A percentile compares a stretch with the other conserved stretches of the same genome.
phyloP scores from a whole-genome alignment of 2,329 filamentous ascomycete genomes.

The Blumeria hordei region DNA sequence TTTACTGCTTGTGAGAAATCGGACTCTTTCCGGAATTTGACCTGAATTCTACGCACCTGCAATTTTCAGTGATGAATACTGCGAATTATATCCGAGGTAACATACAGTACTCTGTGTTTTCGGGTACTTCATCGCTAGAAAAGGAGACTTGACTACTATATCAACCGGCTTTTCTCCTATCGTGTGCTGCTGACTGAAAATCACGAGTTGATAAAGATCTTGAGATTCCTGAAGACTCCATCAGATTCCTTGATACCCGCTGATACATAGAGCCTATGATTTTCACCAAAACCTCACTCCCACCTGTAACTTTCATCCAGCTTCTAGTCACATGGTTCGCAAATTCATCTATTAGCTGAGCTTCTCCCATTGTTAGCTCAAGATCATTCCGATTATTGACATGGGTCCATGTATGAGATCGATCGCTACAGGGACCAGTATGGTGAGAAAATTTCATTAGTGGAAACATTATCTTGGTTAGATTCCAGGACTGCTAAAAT shows the following conservation, averaged over 20 bases:
- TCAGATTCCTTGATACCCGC: background rate
- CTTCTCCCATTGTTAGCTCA: conserved; percentile 10
- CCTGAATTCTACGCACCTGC: conserved; percentile 20
- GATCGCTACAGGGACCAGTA: conserved; percentile 6
- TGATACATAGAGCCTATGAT: background rate
- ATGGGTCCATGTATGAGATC: conserved; percentile 12
- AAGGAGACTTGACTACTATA: conserved; percentile 13
- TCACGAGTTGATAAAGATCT: conserved; percentile 10
- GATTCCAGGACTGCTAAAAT: background rate
- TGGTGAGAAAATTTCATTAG: conserved; percentile 14
- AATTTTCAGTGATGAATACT: background rate
- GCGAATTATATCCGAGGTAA: background rate
- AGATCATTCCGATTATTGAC: conserved; percentile 10
- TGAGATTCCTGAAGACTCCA: conserved; percentile 11
- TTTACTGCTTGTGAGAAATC: conserved; percentile 15
- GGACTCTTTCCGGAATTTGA: conserved; percentile 18
- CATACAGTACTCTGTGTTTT: conserved; percentile 10
- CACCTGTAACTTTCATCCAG: conserved; percentile 18
- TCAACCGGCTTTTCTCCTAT: conserved; percentile 13
- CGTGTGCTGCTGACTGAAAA: conserved; percentile 5
- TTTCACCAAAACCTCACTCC: conserved; percentile 19
- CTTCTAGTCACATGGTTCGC: conserved; percentile 7
- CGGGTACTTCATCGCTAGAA: conserved; percentile 16
- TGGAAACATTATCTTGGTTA: conserved; percentile 7
- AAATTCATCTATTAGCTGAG: conserved; percentile 6